Evolutionary conservation across 2,329 filamentous ascomycete genomes (phyloP).

Genomic region (Claviceps sp.): DNA sequence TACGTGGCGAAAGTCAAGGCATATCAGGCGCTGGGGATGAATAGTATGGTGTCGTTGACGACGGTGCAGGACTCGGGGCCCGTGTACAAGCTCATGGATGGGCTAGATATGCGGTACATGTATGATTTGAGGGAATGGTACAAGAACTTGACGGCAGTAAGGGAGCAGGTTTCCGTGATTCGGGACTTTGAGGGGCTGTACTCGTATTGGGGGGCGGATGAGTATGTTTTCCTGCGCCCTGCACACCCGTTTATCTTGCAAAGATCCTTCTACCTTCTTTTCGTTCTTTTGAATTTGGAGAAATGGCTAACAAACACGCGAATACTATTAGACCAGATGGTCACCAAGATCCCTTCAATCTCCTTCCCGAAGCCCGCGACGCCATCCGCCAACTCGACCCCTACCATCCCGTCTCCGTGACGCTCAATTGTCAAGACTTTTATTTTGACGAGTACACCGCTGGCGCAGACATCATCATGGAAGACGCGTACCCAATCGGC

Average conservation of each 20-base stretch:
- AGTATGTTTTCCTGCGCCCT: slow-evolving; percentile 17
- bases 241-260: too few relatives aligned
- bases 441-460: slow-evolving; percentile 41
- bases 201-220: slow-evolving; percentile 32
- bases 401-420: slow-evolving; percentile 46
- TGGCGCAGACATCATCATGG: slow-evolving; percentile 45
- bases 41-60: slow-evolving; percentile 30
- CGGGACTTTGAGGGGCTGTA: slow-evolving; percentile 27
- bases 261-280: too few relatives aligned
- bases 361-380: slow-evolving; percentile 27
- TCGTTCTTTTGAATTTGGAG: too few relatives aligned
- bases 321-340: slow-evolving; percentile 33
- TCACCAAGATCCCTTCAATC: slow-evolving; percentile 38
- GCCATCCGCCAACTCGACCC: slow-evolving; percentile 38
- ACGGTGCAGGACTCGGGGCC: slow-evolving; percentile 23
- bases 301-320: too few relatives aligned
- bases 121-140: slow-evolving; percentile 32
- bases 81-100: slow-evolving; percentile 27
- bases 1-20: slow-evolving; percentile 18
- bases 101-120: slow-evolving; percentile 26
- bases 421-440: slow-evolving; percentile 49
- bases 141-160: slow-evolving; percentile 28
- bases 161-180: slow-evolving; percentile 25
- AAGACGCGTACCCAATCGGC: slow-evolving; percentile 46
- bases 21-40: slow-evolving; percentile 27